A percentile compares a stretch with the other conserved stretches of the same genome.
Conservation (phyloP, 1,284 basidiomycete genomes). For the Apiotrichum mycotoxinovorans region DNA sequence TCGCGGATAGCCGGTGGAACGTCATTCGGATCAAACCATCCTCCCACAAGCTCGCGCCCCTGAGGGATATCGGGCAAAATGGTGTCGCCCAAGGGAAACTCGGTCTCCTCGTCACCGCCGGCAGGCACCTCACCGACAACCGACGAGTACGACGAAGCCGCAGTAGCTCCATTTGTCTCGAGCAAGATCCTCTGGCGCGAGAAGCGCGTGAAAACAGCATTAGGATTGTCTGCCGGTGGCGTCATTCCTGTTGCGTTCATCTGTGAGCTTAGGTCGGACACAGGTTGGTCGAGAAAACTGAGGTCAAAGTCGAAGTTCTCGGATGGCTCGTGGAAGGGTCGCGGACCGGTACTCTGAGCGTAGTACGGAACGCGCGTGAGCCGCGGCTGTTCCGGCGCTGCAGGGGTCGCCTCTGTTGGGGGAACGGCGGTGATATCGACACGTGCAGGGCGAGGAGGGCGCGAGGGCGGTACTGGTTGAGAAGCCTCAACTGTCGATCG, state of each 20-base stretch:
- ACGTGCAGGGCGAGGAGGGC: background rate
- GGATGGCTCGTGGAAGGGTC: conserved; percentile 14
- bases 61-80: conserved; percentile 15
- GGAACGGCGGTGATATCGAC: conserved; percentile 1
- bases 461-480: background rate
- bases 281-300: conserved; percentile 20
- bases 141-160: too few relatives aligned
- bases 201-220: background rate
- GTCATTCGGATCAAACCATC: conserved; percentile 40
- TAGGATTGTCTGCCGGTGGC: background rate
- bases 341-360: conserved; percentile 20
- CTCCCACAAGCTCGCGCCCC: conserved; percentile 25
- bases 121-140: background rate
- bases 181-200: background rate
- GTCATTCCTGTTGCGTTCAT: conserved; percentile 10
- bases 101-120: background rate
- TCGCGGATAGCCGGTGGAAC: conserved; percentile 34
- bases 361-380: conserved; percentile 4
- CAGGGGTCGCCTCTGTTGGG: too few relatives aligned
- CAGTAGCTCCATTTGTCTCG: background rate
- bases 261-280: conserved; percentile 14
- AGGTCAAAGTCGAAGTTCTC: conserved; percentile 22
- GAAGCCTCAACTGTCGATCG: background rate
- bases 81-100: conserved; percentile 10
- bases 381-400: background rate